Base-by-base conservation (phyloP, 495 filamentous ascomycete genomes). In the Annulohypoxylon nitens region DNA sequence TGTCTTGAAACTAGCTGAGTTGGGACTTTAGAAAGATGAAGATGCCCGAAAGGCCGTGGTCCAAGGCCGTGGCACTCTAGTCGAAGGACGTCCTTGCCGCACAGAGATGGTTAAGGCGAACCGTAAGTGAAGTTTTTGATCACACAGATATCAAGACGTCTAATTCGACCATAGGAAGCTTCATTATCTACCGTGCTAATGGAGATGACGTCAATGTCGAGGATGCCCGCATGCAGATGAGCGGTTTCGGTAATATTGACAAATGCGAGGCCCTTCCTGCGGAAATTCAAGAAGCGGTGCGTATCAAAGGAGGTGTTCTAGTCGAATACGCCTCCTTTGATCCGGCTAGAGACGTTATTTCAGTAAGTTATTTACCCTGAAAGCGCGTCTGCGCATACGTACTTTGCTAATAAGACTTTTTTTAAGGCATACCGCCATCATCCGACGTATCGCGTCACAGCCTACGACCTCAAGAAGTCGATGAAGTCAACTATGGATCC, bases 41-140 rank as follows among this genome's bases (percentile, higher is more conserved):
- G 80, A 89, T 73, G 88, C 88, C 20, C 79, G 83, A 47, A 64
- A 53, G 11, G 89, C 89, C 23, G 80, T 88, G 61, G 63, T 65
- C 8, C 54, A 83, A 12, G 88, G 84, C 30, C 82, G 80, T 10
- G 85, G 85, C 25, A 71, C 78, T 18, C 61, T 84, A 33, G 85
- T 91, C 61, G 77, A 84, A 55, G 87, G 86, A n/a, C 87, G 89
- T 43, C 81, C 84, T 10, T 88, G 86, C 81, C 87, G 89, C 7
- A 86, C 83, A 34, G 89, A 91, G 79, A 82, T 78, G 80, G 82
- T 80, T 0, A 85, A 85, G 67, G 86, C 88, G 33, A 87, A 89
- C 66, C 83, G 89, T 88, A 78, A 82, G 86, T 83, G 36, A 25
- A 23, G 8, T 33, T 36, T n/a, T 36, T 20, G 14, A 16, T 54